Percentiles rank a stretch among this genome's conserved stretches.
These are phyloP conservation scores for Xerophyta viscosa DNA, from an alignment of 106 monocot species.

Conservation along the genomic window DNA sequence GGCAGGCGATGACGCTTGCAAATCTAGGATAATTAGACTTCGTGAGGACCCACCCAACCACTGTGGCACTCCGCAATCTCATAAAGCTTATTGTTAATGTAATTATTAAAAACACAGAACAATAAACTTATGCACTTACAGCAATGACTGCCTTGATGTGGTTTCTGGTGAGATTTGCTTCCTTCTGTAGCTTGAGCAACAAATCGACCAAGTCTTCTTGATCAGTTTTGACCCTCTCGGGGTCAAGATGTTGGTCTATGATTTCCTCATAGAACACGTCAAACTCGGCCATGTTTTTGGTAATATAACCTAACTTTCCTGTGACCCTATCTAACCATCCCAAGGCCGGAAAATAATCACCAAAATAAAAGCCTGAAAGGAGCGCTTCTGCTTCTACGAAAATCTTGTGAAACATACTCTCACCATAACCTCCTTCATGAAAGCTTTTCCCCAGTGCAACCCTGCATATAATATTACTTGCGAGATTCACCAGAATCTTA, in stretches of 20 bases:
- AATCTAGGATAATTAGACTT: too few relatives aligned
- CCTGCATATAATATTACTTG: not conserved
- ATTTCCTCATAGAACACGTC: not conserved
- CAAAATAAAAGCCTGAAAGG: not conserved
- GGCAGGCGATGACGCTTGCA: too few relatives aligned
- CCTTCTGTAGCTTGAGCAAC: not conserved
- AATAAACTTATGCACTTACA: not conserved
- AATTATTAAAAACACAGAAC: too few relatives aligned
- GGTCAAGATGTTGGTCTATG: not conserved
- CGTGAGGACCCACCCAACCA: too few relatives aligned
- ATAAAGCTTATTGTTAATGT: too few relatives aligned
- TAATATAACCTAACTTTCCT: not conserved
- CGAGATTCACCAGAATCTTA: not conserved
- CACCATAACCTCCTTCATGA: not conserved
- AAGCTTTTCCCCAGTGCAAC: not conserved
- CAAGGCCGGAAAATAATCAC: not conserved
- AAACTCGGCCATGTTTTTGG: not conserved
- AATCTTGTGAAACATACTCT: not conserved
- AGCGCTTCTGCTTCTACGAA: not conserved
- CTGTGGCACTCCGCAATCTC: too few relatives aligned
- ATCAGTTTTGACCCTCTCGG: not conserved
- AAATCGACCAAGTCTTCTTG: slow-evolving; percentile 2
- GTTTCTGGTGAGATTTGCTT: not conserved
- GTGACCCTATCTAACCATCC: not conserved
- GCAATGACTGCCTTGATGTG: not conserved